A percentile compares a stretch with the other conserved stretches of the same genome.
These are phyloP conservation scores for Hondaea fermentalgiana DNA, from an alignment of 108 stramenopile species.

Conservation along the genomic window DNA sequence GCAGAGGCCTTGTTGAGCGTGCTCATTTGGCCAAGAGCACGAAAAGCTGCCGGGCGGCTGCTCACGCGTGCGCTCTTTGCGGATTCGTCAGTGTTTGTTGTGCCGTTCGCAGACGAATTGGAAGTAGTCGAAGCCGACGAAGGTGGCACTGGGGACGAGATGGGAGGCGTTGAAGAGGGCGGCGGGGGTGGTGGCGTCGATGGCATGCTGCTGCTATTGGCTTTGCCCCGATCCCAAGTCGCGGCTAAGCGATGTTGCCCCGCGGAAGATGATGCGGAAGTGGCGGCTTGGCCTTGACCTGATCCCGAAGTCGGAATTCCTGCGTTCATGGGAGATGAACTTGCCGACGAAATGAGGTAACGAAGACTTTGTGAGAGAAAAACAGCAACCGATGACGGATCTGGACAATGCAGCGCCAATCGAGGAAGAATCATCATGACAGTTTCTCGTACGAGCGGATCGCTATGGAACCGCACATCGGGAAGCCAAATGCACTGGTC, in stretches of 20 bases:
- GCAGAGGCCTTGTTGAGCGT: neutral
- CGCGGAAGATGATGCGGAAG: no score
- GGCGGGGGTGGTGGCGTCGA: no score
- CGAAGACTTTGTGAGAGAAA: neutral
- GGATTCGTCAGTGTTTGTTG: neutral
- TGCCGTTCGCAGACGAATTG: no score
- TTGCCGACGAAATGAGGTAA: neutral
- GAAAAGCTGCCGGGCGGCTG: neutral
- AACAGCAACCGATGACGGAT: neutral
- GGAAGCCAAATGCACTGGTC: neutral
- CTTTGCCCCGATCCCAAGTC: no score
- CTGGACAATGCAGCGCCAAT: neutral
- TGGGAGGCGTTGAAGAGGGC: no score
- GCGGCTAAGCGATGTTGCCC: no score
- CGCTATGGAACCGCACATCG: neutral
- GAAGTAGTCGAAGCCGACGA: no score
- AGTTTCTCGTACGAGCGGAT: neutral
- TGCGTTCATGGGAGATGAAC: neutral
- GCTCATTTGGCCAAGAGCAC: neutral
- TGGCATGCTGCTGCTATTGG: no score
- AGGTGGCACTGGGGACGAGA: no score
- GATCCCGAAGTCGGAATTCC: neutral
- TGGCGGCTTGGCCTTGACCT: no score
- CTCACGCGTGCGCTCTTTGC: neutral
- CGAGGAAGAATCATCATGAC: constrained; percentile 11